Evolutionary conservation across 805 yeast species (phyloP).

Genomic region (Scheffersomyces lignosus): DNA sequence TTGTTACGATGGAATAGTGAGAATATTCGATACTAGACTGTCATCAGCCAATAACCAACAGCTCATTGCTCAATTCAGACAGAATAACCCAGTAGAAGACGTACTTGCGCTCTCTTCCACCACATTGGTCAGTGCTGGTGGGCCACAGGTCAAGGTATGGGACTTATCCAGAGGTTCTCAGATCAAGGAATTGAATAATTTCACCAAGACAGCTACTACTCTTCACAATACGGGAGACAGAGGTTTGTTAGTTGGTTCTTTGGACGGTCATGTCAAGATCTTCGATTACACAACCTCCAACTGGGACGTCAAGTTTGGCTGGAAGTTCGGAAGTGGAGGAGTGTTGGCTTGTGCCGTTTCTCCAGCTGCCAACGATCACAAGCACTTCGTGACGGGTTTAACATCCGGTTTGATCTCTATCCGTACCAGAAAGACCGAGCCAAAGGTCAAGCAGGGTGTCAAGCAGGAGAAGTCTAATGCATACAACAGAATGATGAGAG

Average conservation of each 20-base stretch:
- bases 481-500: constrained; percentile 82
- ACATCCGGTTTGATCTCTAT: constrained; percentile 87
- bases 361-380: constrained; percentile 59
- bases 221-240: constrained; percentile 69
- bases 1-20: constrained; percentile 84
- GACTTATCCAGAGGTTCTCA: constrained; percentile 78
- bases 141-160: constrained; percentile 85
- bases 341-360: constrained; percentile 88
- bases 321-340: constrained; percentile 91
- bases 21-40: constrained; percentile 79
- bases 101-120: constrained; percentile 73
- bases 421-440: constrained; percentile 77
- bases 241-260: constrained; percentile 89
- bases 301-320: constrained; percentile 92
- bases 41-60: constrained; percentile 25
- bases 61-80: constrained; percentile 67
- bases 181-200: constrained; percentile 74
- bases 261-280: constrained; percentile 96
- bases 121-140: constrained; percentile 77
- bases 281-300: constrained; percentile 71
- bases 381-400: constrained; percentile 87
- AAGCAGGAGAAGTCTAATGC: constrained; percentile 56
- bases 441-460: constrained; percentile 52
- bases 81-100: constrained; percentile 80
- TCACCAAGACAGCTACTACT: constrained; percentile 91